Evolutionary conservation across 306 rosid genomes (phyloP), one percentile per base, ranked within the genome.

Genomic region (Trifolium pratense): DNA sequence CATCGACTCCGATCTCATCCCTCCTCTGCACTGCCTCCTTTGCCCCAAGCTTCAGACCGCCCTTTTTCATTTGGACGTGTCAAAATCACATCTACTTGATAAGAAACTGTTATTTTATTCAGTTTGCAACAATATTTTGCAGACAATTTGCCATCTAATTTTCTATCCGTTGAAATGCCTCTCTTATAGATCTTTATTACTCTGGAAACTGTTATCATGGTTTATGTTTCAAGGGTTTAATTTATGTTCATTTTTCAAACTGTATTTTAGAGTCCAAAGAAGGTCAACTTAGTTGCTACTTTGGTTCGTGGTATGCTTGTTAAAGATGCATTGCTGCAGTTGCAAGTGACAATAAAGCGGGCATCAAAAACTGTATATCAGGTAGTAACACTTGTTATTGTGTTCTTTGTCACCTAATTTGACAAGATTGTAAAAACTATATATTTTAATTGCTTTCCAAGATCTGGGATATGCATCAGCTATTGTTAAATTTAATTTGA

Each of bases 261-360:
- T 46, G n/a, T 53, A 71, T 71, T 66, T 78, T 80, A 94, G 97
- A 91, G 96, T 83, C 98, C 97, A 45, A 94, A 91, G 87, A 94
- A 94, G 87, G 78, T 91, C 74, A 94, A 94, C 88, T 86, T 94
- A 90, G 97, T 94, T 66, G 97, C 96, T 80, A 92, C 94, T 57
- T 78, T 91, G 69, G 92, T 91, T 34, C 96, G 97, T 77, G 98
- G 98, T 23, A 94, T 94, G 98, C 98, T 91, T 48, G 98, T 94
- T 77, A 96, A 94, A 79, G 98, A 94, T 84, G 98, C 98, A 67
- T 81, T 91, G 77, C 29, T 91, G 84, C 98, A 94, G 85, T 81
- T 91, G 86, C 92, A 94, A 86, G 80, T 94, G 76, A 88, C 92
- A 9, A 71, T 91, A 20, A 94, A 94, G 86, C 87, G 98, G 79